phyloP scores from a whole-genome alignment of 345 rosid species.

The Euphorbia pulcherrima region DNA sequence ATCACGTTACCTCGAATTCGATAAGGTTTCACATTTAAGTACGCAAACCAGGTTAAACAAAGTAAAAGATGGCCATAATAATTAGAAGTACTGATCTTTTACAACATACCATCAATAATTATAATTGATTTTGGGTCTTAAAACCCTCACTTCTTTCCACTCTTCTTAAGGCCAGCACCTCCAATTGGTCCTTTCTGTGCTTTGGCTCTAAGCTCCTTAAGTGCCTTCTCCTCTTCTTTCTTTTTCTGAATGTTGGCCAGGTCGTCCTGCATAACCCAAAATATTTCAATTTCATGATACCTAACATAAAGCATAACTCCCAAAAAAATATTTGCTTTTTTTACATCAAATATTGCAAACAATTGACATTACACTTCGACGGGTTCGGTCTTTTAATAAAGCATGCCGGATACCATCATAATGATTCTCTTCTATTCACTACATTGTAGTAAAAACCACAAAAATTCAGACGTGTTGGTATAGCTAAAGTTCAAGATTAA shows the following conservation, averaged over 20 bases:
- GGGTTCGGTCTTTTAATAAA: too few relatives aligned
- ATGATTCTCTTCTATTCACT: neutral
- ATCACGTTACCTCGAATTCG: neutral
- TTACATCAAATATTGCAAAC: neutral
- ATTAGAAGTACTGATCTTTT: neutral
- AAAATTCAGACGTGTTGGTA: too few relatives aligned
- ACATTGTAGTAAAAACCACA: neutral
- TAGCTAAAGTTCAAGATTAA: too few relatives aligned
- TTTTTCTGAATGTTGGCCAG: conserved; percentile 63
- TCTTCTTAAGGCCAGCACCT: conserved; percentile 91
- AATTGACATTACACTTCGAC: neutral
- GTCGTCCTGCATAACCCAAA: conserved; percentile 38
- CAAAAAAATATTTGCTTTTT: too few relatives aligned
- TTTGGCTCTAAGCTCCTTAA: conserved; percentile 80
- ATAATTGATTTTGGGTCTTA: neutral
- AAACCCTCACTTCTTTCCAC: conserved; percentile 74
- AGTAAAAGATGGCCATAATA: conserved; percentile 5
- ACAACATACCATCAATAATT: conserved; percentile 1
- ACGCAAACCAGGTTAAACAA: neutral
- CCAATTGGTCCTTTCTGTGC: conserved; percentile 76
- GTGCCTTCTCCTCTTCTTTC: conserved; percentile 82
- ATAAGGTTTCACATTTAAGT: neutral
- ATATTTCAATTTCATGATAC: neutral
- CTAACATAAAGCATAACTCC: neutral
- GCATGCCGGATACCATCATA: neutral